A percentile compares a stretch with the other conserved stretches of the same genome.
phyloP scores from a whole-genome alignment of 257 asterid species.

The Solanum appendiculatum region DNA sequence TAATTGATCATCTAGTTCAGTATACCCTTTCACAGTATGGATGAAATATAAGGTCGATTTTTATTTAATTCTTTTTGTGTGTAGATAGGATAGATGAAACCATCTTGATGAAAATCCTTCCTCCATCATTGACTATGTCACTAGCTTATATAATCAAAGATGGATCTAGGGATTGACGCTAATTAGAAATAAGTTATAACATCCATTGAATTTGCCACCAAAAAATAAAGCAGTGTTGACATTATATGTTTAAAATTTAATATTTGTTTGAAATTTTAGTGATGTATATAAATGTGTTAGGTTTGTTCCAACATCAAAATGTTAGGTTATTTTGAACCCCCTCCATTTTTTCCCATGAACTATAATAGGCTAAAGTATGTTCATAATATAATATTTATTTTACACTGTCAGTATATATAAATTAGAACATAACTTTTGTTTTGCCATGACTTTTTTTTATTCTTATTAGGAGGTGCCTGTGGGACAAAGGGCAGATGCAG shows the following conservation, averaged over 20 bases:
- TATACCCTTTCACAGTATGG: not conserved
- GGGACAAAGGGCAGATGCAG: conserved; percentile 71
- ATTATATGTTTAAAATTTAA: not conserved
- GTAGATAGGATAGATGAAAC: not conserved
- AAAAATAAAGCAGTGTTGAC: not conserved
- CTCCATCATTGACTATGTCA: not conserved
- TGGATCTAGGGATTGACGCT: not conserved
- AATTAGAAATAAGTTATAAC: not conserved
- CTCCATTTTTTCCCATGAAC: not conserved
- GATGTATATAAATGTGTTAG: not conserved
- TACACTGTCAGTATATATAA: not conserved
- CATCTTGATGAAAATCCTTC: not conserved
- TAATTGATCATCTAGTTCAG: not conserved
- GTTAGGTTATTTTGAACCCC: not conserved
- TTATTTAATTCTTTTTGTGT: not conserved
- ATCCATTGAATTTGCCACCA: not conserved
- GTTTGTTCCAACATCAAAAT: not conserved
- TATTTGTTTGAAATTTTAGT: not conserved
- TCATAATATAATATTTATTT: not conserved
- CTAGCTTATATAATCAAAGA: not conserved
- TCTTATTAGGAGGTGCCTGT: conserved; percentile 65
- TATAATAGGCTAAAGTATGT: not conserved
- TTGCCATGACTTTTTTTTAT: not conserved
- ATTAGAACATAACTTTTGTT: not conserved
- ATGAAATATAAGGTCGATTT: not conserved